phyloP scores from a whole-genome alignment of 352 stramenopile genomes.

The Phytophthora cryptogea region DNA sequence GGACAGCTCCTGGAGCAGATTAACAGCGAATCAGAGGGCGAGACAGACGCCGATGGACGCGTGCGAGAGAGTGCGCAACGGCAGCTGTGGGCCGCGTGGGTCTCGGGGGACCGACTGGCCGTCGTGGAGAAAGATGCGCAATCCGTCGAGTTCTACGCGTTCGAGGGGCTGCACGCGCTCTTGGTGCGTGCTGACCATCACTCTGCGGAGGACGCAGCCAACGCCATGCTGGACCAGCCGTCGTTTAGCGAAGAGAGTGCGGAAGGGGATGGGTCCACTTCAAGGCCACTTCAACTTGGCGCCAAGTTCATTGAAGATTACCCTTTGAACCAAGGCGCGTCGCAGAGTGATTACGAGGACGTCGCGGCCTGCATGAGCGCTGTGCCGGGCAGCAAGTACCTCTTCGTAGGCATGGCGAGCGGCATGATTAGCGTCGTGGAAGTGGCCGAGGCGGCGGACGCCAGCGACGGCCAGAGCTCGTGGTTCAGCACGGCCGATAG shows the following conservation, averaged over 20 bases:
- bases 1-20: slow-evolving; percentile 32
- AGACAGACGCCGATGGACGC: slow-evolving; percentile 1
- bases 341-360: slow-evolving; percentile 49
- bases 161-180: slow-evolving; percentile 50
- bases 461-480: slow-evolving; percentile 10
- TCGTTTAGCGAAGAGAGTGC: slow-evolving; percentile 19
- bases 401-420: slow-evolving; percentile 80
- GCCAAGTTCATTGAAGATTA: slow-evolving; percentile 57
- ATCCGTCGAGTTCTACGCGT: slow-evolving; percentile 73
- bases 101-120: slow-evolving; percentile 56
- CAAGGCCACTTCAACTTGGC: slow-evolving; percentile 25
- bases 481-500: slow-evolving; percentile 38
- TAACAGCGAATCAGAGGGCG: slow-evolving; percentile 1
- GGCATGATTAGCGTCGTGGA: slow-evolving; percentile 74
- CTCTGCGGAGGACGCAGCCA: slow-evolving; percentile 4
- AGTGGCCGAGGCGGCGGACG: slow-evolving; percentile 24
- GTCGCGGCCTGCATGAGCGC: slow-evolving; percentile 50
- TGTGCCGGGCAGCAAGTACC: slow-evolving; percentile 53
- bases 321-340: slow-evolving; percentile 60
- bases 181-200: slow-evolving; percentile 20
- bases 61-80: slow-evolving; percentile 27
- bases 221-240: slow-evolving; percentile 29
- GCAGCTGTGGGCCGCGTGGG: slow-evolving; percentile 60
- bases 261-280: slow-evolving; percentile 16
- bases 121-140: slow-evolving; percentile 65